Base-by-base conservation (phyloP, 371 early-diverging fungal genomes). In the Mucor racemosus region DNA sequence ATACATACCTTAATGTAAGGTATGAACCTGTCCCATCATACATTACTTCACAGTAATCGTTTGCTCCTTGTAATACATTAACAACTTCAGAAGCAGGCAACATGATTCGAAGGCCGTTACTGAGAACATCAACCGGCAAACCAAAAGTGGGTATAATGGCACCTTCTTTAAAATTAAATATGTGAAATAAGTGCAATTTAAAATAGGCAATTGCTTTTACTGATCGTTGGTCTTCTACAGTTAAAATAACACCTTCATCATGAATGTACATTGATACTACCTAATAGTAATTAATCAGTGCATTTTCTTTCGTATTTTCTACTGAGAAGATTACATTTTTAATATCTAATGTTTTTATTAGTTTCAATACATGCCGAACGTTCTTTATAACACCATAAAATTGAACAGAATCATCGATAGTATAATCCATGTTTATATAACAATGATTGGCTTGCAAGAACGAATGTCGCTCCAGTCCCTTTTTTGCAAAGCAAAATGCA, bases 191-290 rank as follows among this genome's bases (percentile, higher is more conserved):
- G 11, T 74, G 62, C 4, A 70, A 64, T 48, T 72, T 71, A 4
- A 80, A 19, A 64, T 76, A 83, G 15, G 74, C 78, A 10, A 74
- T 64, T 14, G 74, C 78, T 60, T 77, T 77, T 13, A 77, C 69
- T 31, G 67, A 54, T 8, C 69, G 75, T 5, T 64, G 36, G 17
- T 76, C 71, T 64, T 74, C 73, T 4, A 73, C 73, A 4, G 78
- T 71, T 19, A 83, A 65, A 3, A 73, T 73, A 5, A 83, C 35
- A 0, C 81, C 84, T 67, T 79, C 79, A 55, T 74, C 73, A 44
- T 69, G 66, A 55, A 80, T 73, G 53, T 65, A 65, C 50, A 60
- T 14, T 5, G 60, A 60, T 5, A 42, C 34, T 6, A 60, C 44
- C 60, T 60, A 60, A 33, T 26, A 11, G 50, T 7, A 21, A 21